Percentiles rank a stretch among this genome's conserved stretches.
These are phyloP conservation scores for Fusarium sambucinum DNA, from an alignment of 2,329 filamentous ascomycete species.

Conservation along the genomic window DNA sequence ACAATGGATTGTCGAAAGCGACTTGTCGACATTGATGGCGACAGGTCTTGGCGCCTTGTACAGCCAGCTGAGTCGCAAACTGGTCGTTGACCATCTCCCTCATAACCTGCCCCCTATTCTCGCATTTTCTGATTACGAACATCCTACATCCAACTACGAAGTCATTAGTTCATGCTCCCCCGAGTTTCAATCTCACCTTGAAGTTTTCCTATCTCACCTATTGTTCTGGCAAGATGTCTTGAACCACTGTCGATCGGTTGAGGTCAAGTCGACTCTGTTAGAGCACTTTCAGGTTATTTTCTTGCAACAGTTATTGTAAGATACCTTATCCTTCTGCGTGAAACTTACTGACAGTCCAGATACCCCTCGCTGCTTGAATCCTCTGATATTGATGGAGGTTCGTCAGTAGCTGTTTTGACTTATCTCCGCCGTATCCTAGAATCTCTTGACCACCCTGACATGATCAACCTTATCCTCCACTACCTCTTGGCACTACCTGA, in stretches of 20 bases:
- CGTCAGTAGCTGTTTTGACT: constrained; percentile 93
- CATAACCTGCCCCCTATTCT: constrained; percentile 85
- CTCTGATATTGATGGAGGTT: constrained; percentile 95
- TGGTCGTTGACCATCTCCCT: constrained; percentile 82
- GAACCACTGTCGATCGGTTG: constrained; percentile 91
- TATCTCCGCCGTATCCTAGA: constrained; percentile 93
- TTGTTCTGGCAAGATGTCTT: constrained; percentile 98
- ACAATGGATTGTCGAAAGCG: constrained; percentile 97
- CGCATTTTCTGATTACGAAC: constrained; percentile 88
- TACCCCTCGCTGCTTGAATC: constrained; percentile 97
- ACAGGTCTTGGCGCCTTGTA: constrained; percentile 87
- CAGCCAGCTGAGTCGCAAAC: constrained; percentile 77
- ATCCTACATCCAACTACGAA: constrained; percentile 75
- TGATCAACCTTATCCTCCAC: constrained; percentile 92
- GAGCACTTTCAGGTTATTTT: constrained; percentile 99
- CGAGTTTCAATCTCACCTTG: constrained; percentile 86
- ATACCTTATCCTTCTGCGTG: constrained; percentile 9
- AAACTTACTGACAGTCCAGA: constrained; percentile 58
- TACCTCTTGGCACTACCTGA: constrained; percentile 89
- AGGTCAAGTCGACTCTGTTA: constrained; percentile 91
- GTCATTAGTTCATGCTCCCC: constrained; percentile 79
- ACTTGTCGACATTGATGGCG: constrained; percentile 96
- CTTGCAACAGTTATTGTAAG: constrained; percentile 89
- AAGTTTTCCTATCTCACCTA: constrained; percentile 94
- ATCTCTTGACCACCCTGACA: constrained; percentile 89